phyloP scores from a whole-genome alignment of 306 rosid species.

The Sechiopsis laciniata region DNA sequence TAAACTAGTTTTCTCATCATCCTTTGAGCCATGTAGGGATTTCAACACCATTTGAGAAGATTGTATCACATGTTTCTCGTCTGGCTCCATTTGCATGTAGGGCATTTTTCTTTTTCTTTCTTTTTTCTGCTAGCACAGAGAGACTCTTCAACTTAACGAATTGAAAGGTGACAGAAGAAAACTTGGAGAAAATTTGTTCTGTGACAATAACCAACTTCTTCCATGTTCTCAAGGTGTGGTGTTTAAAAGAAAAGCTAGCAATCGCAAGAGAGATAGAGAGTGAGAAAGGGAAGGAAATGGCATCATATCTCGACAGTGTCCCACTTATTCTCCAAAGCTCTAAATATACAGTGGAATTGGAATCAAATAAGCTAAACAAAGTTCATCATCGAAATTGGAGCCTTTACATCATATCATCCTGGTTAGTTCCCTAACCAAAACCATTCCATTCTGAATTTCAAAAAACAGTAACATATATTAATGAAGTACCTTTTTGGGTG shows the following conservation, averaged over 20 bases:
- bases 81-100: slow-evolving; percentile 18
- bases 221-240: slow-evolving; percentile 16
- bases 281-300: not conserved
- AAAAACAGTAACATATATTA: slow-evolving; percentile 5
- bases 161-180: not conserved
- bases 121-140: not conserved
- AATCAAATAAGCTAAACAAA: slow-evolving; percentile 11
- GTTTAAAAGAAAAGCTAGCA: not conserved
- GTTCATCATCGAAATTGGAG: slow-evolving; percentile 16
- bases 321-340: slow-evolving; percentile 11
- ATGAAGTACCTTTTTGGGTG: no score
- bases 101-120: slow-evolving; percentile 11
- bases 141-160: not conserved
- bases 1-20: slow-evolving; percentile 9
- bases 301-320: slow-evolving; percentile 17
- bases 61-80: slow-evolving; percentile 13
- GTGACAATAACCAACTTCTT: not conserved
- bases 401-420: slow-evolving; percentile 1
- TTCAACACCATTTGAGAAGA: slow-evolving; percentile 15
- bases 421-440: slow-evolving; percentile 6
- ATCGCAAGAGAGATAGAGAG: not conserved
- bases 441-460: slow-evolving; percentile 14
- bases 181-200: not conserved
- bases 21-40: slow-evolving; percentile 3
- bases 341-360: slow-evolving; percentile 14